phyloP scores from a whole-genome alignment of 768 basidiomycete genomes.

The Mycena kentingensis region DNA sequence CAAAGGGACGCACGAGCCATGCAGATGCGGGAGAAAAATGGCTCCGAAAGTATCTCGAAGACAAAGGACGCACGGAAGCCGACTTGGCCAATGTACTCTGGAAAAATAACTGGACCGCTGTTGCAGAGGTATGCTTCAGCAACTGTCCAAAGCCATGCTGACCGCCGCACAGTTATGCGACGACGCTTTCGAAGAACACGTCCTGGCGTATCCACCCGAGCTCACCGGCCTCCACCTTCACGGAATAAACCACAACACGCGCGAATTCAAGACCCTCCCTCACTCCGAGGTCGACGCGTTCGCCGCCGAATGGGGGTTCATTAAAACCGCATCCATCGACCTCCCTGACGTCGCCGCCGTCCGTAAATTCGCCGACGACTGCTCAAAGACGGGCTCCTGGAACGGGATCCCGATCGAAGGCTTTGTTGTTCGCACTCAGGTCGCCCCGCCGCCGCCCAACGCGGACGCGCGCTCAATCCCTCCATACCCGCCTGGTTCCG shows the following conservation, averaged over 20 bases:
- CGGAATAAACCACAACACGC: conserved; percentile 76
- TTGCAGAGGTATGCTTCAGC: conserved; percentile 73
- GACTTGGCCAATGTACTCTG: conserved; percentile 76
- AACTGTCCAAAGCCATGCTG: background rate
- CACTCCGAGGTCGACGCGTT: conserved; percentile 72
- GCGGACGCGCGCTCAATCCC: conserved; percentile 37
- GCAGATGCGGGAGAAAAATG: conserved; percentile 83
- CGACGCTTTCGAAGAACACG: conserved; percentile 96
- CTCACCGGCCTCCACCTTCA: conserved; percentile 91
- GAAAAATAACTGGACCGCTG: conserved; percentile 83
- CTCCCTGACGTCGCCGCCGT: conserved; percentile 69
- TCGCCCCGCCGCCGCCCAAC: conserved; percentile 2
- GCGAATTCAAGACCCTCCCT: conserved; percentile 70
- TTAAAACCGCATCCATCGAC: conserved; percentile 66
- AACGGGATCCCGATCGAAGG: conserved; percentile 18
- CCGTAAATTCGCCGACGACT: conserved; percentile 65
- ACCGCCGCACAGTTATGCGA: conserved; percentile 79
- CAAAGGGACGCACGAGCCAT: conserved; percentile 51
- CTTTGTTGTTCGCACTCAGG: conserved; percentile 20
- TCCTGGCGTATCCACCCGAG: conserved; percentile 78
- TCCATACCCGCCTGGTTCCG: conserved; percentile 76
- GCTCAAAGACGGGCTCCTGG: conserved; percentile 56
- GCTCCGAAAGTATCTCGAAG: conserved; percentile 69
- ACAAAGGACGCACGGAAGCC: conserved; percentile 67
- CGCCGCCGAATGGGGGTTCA: conserved; percentile 90